Conservation (phyloP, 352 stramenopile genomes). For the Phytopythium oedochilum region DNA sequence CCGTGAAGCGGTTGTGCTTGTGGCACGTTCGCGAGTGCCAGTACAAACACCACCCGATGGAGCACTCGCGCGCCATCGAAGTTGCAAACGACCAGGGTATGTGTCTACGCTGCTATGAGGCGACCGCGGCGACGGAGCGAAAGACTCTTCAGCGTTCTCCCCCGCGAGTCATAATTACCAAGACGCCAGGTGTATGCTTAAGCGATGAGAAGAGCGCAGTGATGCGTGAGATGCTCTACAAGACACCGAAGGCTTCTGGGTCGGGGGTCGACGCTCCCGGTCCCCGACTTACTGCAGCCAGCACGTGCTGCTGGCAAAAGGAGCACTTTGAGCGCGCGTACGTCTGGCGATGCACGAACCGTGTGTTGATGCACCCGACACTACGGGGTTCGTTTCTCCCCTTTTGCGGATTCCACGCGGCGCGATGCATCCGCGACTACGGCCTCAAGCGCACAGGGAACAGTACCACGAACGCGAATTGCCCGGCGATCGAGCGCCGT, state of each 20-base stretch:
- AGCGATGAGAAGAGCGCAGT: conserved; percentile 15
- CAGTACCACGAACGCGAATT: conserved; percentile 17
- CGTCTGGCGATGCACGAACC: conserved; percentile 56
- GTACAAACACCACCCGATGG: conserved; percentile 36
- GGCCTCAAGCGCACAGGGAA: conserved; percentile 23
- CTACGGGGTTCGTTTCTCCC: conserved; percentile 44
- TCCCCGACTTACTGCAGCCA: background rate
- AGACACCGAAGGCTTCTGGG: conserved; percentile 1
- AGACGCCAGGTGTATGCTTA: conserved; percentile 36
- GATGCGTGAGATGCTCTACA: conserved; percentile 15
- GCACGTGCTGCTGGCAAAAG: conserved; percentile 46
- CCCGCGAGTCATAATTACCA: conserved; percentile 24
- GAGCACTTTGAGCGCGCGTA: conserved; percentile 46
- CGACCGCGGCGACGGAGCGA: conserved; percentile 31
- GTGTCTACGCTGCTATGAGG: conserved; percentile 57
- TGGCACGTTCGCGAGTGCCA: conserved; percentile 58
- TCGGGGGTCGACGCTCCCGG: too few relatives aligned
- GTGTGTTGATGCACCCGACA: conserved; percentile 55
- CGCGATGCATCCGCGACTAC: conserved; percentile 60
- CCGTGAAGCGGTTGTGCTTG: conserved; percentile 24
- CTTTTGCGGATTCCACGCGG: conserved; percentile 61
- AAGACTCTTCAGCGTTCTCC: conserved; percentile 43
- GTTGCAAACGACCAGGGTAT: conserved; percentile 51
- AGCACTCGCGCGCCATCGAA: conserved; percentile 42
- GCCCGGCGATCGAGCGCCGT: conserved; percentile 40